These are phyloP conservation scores for Colletotrichum theobromicola DNA, from an alignment of 2,329 filamentous ascomycete species.

Conservation along the genomic window DNA sequence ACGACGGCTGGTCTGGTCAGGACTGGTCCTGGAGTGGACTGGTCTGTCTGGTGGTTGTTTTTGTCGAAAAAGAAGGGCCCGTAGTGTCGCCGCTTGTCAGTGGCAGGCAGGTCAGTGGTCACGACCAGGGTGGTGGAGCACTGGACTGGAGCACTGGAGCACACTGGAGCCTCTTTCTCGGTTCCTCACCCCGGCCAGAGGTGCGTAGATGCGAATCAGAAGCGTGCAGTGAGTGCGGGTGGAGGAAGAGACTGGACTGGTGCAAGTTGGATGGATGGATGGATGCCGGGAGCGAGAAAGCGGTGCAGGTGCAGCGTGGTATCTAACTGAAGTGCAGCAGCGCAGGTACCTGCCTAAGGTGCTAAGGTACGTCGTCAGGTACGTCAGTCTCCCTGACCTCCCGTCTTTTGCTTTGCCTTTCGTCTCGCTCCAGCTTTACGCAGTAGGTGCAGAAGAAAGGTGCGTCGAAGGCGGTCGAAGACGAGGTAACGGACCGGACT, in stretches of 20 bases:
- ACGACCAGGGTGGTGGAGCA: slow-evolving; percentile 16
- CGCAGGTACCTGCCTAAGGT: neutral
- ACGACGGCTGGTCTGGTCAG: neutral
- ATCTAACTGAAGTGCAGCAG: neutral
- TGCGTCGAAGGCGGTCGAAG: neutral
- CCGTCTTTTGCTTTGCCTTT: neutral
- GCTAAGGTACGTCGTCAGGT: too few species aligned
- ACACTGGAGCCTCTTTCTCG: slow-evolving; percentile 17
- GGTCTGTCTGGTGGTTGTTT: slow-evolving; percentile 16
- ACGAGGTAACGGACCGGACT: neutral
- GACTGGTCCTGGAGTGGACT: neutral
- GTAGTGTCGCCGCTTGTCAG: slow-evolving; percentile 16
- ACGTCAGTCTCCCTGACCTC: neutral
- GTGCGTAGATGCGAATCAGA: neutral
- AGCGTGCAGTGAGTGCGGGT: neutral
- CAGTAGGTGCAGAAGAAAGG: too few species aligned
- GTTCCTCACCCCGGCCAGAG: neutral
- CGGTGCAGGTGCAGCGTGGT: neutral
- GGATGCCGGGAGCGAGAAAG: neutral
- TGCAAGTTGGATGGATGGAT: neutral
- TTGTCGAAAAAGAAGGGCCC: slow-evolving; percentile 17
- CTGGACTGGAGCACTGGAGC: neutral
- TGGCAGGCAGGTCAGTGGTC: slow-evolving; percentile 5
- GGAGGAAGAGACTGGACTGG: neutral
- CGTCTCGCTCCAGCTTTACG: fast-evolving